Evolutionary conservation across 2,329 filamentous ascomycete species (phyloP), one percentile per base, ranked within the genome.

Genomic region (Zasmidium citrigriseum): DNA sequence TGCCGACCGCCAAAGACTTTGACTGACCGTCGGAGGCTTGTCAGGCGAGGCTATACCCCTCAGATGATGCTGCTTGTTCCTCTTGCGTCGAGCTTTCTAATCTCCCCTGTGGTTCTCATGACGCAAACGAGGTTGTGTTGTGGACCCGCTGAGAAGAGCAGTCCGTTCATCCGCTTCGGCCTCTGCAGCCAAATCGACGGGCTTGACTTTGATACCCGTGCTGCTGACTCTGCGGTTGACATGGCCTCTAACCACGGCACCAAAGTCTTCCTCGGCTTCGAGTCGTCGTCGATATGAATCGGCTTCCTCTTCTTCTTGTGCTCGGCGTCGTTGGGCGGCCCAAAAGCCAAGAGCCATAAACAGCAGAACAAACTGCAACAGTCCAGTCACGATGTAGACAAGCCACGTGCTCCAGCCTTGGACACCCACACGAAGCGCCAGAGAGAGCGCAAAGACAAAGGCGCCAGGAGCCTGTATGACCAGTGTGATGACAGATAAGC

Each of bases 401-500:
- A 91, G 87, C 95, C 95, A 99, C 0, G 92, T 91, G 75, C 93
- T 97, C 95, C 95, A 99, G 0, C 93, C 93, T 29, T 83, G 86
- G 68, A 81, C 82, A 0, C 95, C 95, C 20, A 97, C 82, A 47
- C 95, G 84, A 7, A 85, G 55, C 54, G 64, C 72, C 46, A 99
- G 78, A 72, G 92, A 97, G 12, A 83, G 88, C 0, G 93, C 92
- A 77, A 96, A 98, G 5, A 99, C 78, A 66, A 96, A 88, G 59
- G 91, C 92, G 0, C 95, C 95, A 0, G 95, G 95, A 0, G 93
- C 97, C 75, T 99, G 95, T 29, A 99, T 96, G 72, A 90, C 89
- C 93, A 99, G 98, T 89, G 97, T 98, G 3, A 91, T 89, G 57
- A 99, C 95, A 70, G 91, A 96, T 67, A 99, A 78, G 73, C 92